These are phyloP conservation scores for Teunomyces cretensis DNA, from an alignment of 805 yeast species.

Conservation along the genomic window DNA sequence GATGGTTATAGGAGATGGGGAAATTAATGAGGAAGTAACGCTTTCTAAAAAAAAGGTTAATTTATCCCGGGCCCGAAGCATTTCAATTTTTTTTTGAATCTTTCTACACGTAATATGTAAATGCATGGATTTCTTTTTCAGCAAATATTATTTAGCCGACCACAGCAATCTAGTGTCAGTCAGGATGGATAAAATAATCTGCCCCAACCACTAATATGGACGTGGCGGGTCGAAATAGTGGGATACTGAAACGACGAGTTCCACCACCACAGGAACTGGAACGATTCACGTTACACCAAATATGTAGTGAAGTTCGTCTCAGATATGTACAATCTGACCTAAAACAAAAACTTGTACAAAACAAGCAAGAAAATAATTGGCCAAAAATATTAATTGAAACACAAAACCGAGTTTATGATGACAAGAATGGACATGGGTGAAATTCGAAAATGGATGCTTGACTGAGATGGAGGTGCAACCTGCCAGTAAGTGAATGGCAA, in stretches of 20 bases:
- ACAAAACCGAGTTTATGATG: background rate
- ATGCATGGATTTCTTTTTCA: background rate
- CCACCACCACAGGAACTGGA: background rate
- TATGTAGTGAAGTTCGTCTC: background rate
- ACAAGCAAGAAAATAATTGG: background rate
- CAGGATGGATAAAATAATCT: too few relatives aligned
- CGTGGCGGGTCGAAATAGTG: too few relatives aligned
- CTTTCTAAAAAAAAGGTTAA: background rate
- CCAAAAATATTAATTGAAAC: background rate
- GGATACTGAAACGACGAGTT: too few relatives aligned
- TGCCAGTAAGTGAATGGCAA: too few relatives aligned
- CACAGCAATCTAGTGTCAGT: background rate
- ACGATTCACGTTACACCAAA: background rate
- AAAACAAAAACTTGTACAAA: background rate
- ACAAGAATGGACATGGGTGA: too few relatives aligned
- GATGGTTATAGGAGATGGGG: background rate
- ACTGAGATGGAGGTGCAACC: too few relatives aligned
- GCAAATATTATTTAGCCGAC: background rate
- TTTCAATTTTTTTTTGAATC: background rate
- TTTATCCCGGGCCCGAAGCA: background rate
- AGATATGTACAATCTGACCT: conserved; percentile 1
- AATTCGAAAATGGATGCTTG: too few relatives aligned
- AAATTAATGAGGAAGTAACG: background rate
- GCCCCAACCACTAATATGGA: too few relatives aligned
- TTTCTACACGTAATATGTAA: conserved; percentile 1